Percentiles rank a stretch among this genome's conserved stretches.
Conservation (phyloP, 768 basidiomycete genomes). For the Hygrocybe punicea region DNA sequence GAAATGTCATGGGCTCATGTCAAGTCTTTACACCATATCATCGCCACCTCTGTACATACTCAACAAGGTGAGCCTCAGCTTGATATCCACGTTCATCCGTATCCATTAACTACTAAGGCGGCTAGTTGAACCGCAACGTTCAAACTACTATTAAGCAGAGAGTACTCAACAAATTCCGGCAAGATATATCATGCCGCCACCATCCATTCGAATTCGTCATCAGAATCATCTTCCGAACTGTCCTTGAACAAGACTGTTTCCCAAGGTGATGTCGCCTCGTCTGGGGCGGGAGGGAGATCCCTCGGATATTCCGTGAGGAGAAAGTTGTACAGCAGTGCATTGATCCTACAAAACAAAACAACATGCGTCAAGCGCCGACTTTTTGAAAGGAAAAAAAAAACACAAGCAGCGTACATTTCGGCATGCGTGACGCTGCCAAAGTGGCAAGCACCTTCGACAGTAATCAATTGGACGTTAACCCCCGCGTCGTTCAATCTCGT, state of each 20-base stretch:
- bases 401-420: neutral
- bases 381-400: neutral
- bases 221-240: neutral
- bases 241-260: neutral
- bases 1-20: no score
- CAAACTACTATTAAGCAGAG: no score
- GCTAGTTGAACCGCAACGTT: no score
- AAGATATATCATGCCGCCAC: neutral
- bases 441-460: neutral
- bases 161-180: neutral
- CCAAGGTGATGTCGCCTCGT: neutral
- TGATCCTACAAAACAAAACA: neutral
- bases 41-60: no score
- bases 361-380: neutral
- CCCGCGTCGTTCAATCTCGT: neutral
- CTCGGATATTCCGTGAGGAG: neutral
- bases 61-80: no score
- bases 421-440: neutral
- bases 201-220: neutral
- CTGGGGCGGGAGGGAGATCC: neutral
- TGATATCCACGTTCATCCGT: no score
- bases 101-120: no score
- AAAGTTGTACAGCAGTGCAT: neutral
- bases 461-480: constrained; percentile 9
- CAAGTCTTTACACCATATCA: no score